Conservation (phyloP, 2,329 filamentous ascomycete species). For the Colletotrichum sp. region DNA sequence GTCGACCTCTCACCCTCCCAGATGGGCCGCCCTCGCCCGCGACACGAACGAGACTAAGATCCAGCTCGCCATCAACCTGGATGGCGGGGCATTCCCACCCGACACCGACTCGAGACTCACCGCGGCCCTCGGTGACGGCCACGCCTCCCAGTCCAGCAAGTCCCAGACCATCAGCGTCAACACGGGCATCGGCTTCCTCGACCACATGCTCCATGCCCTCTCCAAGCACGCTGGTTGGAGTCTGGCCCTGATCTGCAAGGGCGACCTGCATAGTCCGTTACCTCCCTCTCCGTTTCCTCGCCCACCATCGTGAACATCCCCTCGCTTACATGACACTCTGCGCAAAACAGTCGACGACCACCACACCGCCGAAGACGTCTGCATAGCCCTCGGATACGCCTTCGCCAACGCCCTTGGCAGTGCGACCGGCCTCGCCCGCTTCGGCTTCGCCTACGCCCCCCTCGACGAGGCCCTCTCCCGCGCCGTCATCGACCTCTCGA, state of each 20-base stretch:
- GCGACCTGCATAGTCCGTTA: slow-evolving; percentile 85
- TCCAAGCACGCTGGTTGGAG: slow-evolving; percentile 97
- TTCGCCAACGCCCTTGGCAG: slow-evolving; percentile 82
- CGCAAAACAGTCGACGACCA: slow-evolving; percentile 83
- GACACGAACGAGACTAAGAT: slow-evolving; percentile 99
- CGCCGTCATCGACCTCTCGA: slow-evolving; percentile 93
- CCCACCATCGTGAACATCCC: background rate
- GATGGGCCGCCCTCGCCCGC: slow-evolving; percentile 81
- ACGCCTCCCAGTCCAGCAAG: slow-evolving; percentile 84
- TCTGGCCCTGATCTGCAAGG: slow-evolving; percentile 80
- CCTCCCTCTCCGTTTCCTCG: background rate
- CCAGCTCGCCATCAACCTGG: slow-evolving; percentile 88
- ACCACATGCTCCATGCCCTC: slow-evolving; percentile 98
- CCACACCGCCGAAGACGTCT: slow-evolving; percentile 96
- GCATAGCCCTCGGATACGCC: slow-evolving; percentile 85
- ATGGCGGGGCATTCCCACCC: slow-evolving; percentile 80
- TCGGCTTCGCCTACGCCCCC: slow-evolving; percentile 90
- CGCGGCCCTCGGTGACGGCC: slow-evolving; percentile 56
- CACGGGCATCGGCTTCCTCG: slow-evolving; percentile 96
- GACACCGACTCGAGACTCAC: slow-evolving; percentile 64
- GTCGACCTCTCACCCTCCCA: slow-evolving; percentile 36
- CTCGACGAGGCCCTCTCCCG: slow-evolving; percentile 94
- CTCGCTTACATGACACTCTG: background rate
- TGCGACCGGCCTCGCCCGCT: slow-evolving; percentile 83
- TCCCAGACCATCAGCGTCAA: slow-evolving; percentile 86